Conservation (phyloP, 805 yeast genomes). For the Brettanomyces sp. region DNA sequence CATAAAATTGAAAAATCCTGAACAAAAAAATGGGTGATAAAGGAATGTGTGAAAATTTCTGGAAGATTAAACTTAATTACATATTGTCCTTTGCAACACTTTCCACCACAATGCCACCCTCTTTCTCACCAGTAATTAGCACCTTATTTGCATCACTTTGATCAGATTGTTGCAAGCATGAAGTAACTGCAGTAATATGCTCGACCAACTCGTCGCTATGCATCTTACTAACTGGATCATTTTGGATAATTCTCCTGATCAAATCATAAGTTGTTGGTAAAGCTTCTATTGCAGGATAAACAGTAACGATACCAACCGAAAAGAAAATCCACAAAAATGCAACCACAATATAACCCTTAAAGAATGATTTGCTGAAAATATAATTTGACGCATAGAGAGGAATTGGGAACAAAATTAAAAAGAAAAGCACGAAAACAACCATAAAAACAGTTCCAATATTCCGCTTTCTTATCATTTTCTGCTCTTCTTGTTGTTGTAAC, state of each 20-base stretch:
- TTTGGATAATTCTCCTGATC: conserved; percentile 4
- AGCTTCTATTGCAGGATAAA: conserved; percentile 42
- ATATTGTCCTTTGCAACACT: too few relatives aligned
- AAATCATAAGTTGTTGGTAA: conserved; percentile 3
- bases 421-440: conserved; percentile 20
- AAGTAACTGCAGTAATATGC: conserved; percentile 5
- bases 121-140: too few relatives aligned
- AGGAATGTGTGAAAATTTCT: too few relatives aligned
- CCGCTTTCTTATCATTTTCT: conserved; percentile 17
- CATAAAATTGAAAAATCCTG: too few relatives aligned
- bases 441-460: conserved; percentile 20
- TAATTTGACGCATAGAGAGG: conserved; percentile 32
- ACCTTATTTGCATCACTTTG: too few relatives aligned
- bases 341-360: conserved; percentile 30
- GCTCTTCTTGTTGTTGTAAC: conserved; percentile 15
- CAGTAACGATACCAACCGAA: conserved; percentile 29
- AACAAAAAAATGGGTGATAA: too few relatives aligned
- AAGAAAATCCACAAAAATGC: conserved; percentile 31
- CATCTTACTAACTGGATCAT: conserved; percentile 3
- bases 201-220: conserved; percentile 6
- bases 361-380: conserved; percentile 28
- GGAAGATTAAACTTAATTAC: too few relatives aligned
- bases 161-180: background rate
- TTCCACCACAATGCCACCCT: too few relatives aligned
- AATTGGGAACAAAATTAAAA: conserved; percentile 26